Conservation (phyloP, 805 yeast genomes). For the Candida mattraensis region DNA sequence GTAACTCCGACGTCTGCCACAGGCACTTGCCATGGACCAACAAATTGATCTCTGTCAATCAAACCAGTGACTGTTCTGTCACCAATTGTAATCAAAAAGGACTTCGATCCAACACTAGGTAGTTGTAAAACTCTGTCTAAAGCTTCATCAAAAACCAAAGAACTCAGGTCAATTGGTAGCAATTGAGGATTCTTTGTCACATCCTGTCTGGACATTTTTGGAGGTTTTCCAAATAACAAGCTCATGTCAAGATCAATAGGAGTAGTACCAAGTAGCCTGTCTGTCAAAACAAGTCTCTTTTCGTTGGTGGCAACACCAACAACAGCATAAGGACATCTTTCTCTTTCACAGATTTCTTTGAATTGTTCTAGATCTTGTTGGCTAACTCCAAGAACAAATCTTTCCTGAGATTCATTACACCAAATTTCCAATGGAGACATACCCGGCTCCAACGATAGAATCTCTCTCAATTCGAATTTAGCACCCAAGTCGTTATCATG, state of each 20-base stretch:
- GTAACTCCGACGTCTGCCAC: slow-evolving; percentile 98
- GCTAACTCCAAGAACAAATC: slow-evolving; percentile 92
- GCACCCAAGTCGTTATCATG: slow-evolving; percentile 98
- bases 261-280: slow-evolving; percentile 69
- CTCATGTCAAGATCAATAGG: slow-evolving; percentile 97
- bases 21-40: slow-evolving; percentile 99
- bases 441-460: slow-evolving; percentile 90
- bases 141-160: slow-evolving; percentile 56
- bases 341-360: slow-evolving; percentile 83
- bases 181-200: slow-evolving; percentile 58
- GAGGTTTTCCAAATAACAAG: slow-evolving; percentile 93
- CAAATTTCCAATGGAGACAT: slow-evolving; percentile 99
- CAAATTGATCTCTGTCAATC: slow-evolving; percentile 96
- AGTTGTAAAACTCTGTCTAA: slow-evolving; percentile 78
- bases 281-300: slow-evolving; percentile 78
- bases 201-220: slow-evolving; percentile 84
- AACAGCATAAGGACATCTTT: slow-evolving; percentile 93
- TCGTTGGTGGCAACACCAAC: slow-evolving; percentile 93
- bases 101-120: slow-evolving; percentile 94
- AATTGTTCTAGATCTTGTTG: slow-evolving; percentile 72
- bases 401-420: slow-evolving; percentile 99
- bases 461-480: slow-evolving; percentile 83
- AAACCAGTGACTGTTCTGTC: slow-evolving; percentile 97
- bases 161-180: slow-evolving; percentile 32
- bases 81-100: slow-evolving; percentile 95